Evolutionary conservation across 2,329 filamentous ascomycete species (phyloP), one percentile per base, ranked within the genome.

Genomic region (Colletotrichum aenigma): DNA sequence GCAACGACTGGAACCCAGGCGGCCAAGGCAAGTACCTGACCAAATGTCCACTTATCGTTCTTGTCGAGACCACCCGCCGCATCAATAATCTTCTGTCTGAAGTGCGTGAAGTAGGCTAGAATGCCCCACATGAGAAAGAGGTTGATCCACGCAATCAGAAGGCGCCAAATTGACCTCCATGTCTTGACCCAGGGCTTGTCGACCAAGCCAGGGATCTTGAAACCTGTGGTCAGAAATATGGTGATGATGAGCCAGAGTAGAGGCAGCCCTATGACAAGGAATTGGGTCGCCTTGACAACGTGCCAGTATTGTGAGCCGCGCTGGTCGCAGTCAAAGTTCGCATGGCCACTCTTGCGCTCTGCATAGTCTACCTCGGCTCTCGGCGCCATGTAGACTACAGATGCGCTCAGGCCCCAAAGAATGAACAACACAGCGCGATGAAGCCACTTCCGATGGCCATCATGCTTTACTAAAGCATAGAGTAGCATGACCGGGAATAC

Each of bases 21-120:
- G 6, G 80, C 80, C 21, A 84, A 66, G 0, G 81, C 77, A 4
- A 83, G 71, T 5, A 82, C 80, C 74, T 84, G 82, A 0, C 81
- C 79, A 64, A 84, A 84, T 6, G 79, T 82, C 81, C 82, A 84
- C 26, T 75, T 70, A 2, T 73, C 78, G 32, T 82, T 77, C 34
- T 77, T 67, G 64, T 81, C 78, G 9, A 76, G 55, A 12, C 66
- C 38, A 16, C 78, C 77, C 16, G 81, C 75, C 0, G 38, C 18
- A 3, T 68, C 12, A 24, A 77, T 65, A 7, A 81, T 72, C 4
- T 55, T 58, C 32, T 64, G 48, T 10, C 82, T 75, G 70, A 82
- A 83, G 6, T 61, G 60, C 2, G 79, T 77, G 56, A 82, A 83
- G 6, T 81, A 69, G 18, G 56, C 79, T 15, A 84, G 67, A 34